These are phyloP conservation scores for Vitis riparia DNA, from an alignment of 164 flowering plant genomes.

Conservation along the genomic window DNA sequence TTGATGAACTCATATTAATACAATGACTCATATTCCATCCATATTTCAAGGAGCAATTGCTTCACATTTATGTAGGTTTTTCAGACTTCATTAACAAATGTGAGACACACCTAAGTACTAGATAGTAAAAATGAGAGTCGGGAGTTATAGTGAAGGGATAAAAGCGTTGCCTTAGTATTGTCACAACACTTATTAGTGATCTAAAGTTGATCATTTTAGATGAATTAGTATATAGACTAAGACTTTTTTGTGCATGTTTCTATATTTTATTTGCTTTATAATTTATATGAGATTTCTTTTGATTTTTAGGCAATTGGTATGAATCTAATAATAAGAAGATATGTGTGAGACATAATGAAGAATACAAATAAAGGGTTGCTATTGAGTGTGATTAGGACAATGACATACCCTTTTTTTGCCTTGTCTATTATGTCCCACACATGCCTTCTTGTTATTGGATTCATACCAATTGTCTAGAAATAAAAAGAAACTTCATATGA, in stretches of 20 bases:
- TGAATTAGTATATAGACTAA: conserved; percentile 53
- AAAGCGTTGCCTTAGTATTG: conserved; percentile 84
- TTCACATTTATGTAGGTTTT: conserved; percentile 40
- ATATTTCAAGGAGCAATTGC: neutral
- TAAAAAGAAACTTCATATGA: conserved; percentile 4
- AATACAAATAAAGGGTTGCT: conserved; percentile 80
- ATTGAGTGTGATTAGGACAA: conserved; percentile 15
- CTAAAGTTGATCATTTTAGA: conserved; percentile 71
- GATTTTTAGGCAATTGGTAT: conserved; percentile 90
- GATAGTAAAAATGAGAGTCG: conserved; percentile 72
- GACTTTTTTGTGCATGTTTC: neutral
- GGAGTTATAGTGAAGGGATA: conserved; percentile 98
- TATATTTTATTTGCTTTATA: neutral
- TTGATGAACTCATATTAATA: neutral
- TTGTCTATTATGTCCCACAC: conserved; percentile 50
- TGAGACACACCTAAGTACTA: conserved; percentile 45
- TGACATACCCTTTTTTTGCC: too few species aligned
- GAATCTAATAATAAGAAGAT: conserved; percentile 95
- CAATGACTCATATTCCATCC: too few species aligned
- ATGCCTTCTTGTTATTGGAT: conserved; percentile 87
- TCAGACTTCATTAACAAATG: conserved; percentile 67
- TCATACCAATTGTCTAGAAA: conserved; percentile 97
- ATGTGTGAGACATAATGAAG: conserved; percentile 97
- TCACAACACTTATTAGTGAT: conserved; percentile 70
- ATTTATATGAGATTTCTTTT: conserved; percentile 5